Conservation (phyloP, 1,139 yeast genomes). For the Geotrichum aggregatum region DNA sequence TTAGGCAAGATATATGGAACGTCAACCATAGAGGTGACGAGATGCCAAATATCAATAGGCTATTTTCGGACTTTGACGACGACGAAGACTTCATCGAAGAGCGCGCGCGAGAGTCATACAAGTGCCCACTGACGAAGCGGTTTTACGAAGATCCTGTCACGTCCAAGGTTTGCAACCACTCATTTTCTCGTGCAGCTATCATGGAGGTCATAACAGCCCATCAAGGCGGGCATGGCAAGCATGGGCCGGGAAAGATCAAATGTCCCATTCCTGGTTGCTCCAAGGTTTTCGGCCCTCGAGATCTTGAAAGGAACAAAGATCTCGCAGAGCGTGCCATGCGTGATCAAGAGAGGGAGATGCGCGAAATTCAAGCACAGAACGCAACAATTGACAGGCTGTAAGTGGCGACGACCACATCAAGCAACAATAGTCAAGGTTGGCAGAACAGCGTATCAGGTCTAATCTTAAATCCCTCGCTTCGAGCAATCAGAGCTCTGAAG, state of each 20-base stretch:
- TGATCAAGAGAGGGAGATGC: conserved; percentile 21
- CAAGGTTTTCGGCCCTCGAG: conserved; percentile 15
- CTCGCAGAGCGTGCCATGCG: conserved; percentile 26
- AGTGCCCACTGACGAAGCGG: conserved; percentile 32
- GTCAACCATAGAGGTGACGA: conserved; percentile 23
- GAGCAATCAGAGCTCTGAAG: no score
- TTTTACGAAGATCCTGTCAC: conserved; percentile 32
- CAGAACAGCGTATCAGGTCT: no score
- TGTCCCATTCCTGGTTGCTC: conserved; percentile 33
- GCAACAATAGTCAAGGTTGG: no score
- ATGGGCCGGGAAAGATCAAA: conserved; percentile 11
- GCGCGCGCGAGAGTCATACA: conserved; percentile 29
- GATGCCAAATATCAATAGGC: conserved; percentile 27
- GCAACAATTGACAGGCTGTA: conserved; percentile 32
- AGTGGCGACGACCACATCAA: conserved; percentile 12
- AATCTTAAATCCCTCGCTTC: not conserved
- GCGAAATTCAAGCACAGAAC: conserved; percentile 25
- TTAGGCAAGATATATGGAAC: conserved; percentile 24
- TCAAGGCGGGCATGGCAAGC: not conserved
- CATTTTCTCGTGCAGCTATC: conserved; percentile 30
- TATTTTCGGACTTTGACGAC: conserved; percentile 28
- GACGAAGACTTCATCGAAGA: conserved; percentile 33
- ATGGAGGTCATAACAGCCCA: conserved; percentile 20
- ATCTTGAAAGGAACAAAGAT: conserved; percentile 24
- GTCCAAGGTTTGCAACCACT: conserved; percentile 29